Percentiles rank a stretch among this genome's conserved stretches.
These are phyloP conservation scores for Auricularia cornea DNA, from an alignment of 768 basidiomycete genomes.

Conservation along the genomic window DNA sequence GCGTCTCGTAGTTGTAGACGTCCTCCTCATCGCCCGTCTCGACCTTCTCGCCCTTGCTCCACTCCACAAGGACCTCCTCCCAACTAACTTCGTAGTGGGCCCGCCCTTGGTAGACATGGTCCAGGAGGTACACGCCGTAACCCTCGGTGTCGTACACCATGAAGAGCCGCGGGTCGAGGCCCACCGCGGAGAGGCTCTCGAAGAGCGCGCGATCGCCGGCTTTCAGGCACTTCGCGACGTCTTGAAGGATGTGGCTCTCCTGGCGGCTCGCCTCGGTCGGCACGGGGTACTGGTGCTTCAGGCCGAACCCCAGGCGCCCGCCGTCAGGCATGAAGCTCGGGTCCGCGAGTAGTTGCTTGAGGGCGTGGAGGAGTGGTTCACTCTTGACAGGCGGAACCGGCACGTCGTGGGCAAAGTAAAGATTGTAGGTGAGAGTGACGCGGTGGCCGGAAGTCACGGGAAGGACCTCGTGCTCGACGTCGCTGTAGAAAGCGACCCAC, in stretches of 20 bases:
- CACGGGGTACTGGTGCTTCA: slow-evolving; percentile 5
- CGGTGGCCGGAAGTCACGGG: slow-evolving; percentile 34
- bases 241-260: neutral
- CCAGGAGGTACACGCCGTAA: neutral
- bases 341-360: neutral
- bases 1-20: no score
- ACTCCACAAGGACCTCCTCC: neutral
- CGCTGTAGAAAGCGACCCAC: slow-evolving; percentile 37
- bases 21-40: neutral
- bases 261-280: neutral
- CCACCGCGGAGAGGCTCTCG: neutral
- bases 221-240: neutral
- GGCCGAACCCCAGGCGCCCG: slow-evolving; percentile 6
- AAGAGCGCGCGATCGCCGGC: neutral
- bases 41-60: neutral
- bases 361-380: neutral
- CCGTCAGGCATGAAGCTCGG: slow-evolving; percentile 5
- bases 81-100: neutral
- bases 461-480: slow-evolving; percentile 38
- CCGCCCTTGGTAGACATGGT: neutral
- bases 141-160: neutral
- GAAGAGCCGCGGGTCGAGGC: neutral
- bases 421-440: slow-evolving; percentile 32
- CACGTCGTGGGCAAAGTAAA: slow-evolving; percentile 4
- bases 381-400: no score